A percentile compares a stretch with the other conserved stretches of the same genome.
These are phyloP conservation scores for Penicillium sp. DNA, from an alignment of 2,329 filamentous ascomycete genomes.

Conservation along the genomic window DNA sequence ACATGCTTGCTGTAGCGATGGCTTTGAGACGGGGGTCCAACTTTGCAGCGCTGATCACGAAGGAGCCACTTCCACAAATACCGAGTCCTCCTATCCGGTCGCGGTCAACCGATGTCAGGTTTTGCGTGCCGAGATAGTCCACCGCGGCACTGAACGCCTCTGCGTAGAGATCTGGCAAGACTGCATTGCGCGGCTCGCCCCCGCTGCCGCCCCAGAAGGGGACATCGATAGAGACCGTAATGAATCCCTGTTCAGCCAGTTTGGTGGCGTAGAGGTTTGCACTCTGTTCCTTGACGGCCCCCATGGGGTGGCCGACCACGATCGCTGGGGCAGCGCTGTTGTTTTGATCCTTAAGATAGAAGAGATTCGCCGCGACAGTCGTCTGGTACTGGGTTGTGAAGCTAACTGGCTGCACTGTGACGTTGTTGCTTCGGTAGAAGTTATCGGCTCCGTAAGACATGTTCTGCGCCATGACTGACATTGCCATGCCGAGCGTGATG, in stretches of 20 bases:
- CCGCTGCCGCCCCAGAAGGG: conserved; percentile 29
- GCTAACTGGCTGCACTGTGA: conserved; percentile 20
- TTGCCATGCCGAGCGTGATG: conserved; percentile 11
- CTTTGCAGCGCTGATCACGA: conserved; percentile 29
- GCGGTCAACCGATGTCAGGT: conserved; percentile 22
- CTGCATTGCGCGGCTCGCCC: conserved; percentile 29
- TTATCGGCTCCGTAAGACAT: conserved; percentile 30
- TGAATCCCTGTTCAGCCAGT: conserved; percentile 30
- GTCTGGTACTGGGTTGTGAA: conserved; percentile 23
- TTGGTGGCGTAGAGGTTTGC: conserved; percentile 29
- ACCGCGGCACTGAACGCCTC: conserved; percentile 32
- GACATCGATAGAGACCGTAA: conserved; percentile 27
- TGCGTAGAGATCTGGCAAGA: conserved; percentile 27
- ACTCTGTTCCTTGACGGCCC: conserved; percentile 33
- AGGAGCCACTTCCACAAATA: conserved; percentile 33
- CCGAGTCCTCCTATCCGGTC: conserved; percentile 33
- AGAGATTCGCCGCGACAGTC: conserved; percentile 25
- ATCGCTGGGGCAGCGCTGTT: conserved; percentile 19
- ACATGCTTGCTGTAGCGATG: conserved; percentile 7
- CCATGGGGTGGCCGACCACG: conserved; percentile 32
- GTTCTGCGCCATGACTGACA: conserved; percentile 24
- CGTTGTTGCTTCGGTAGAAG: conserved; percentile 28
- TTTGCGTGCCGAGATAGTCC: conserved; percentile 28
- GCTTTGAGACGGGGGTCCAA: not conserved
- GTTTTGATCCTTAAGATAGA: conserved; percentile 18